These are phyloP conservation scores for Venturia aucupariae DNA, from an alignment of 2,329 filamentous ascomycete species.

Conservation along the genomic window DNA sequence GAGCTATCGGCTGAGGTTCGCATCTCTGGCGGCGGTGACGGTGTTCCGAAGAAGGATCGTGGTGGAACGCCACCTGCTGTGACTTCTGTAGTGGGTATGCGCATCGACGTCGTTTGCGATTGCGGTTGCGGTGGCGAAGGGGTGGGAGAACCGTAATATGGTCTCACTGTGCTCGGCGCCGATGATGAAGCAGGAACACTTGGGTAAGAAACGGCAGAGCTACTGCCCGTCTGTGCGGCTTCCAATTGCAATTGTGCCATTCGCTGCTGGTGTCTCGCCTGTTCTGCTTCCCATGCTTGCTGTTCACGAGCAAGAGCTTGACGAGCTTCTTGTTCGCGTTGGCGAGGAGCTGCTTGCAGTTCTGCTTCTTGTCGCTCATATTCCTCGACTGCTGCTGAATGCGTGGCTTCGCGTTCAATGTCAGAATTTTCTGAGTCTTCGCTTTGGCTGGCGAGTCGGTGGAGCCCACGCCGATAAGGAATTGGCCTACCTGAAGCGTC, in stretches of 20 bases:
- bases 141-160: not conserved
- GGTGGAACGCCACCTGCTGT: not conserved
- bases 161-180: not conserved
- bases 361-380: constrained; percentile 4
- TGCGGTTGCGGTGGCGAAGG: not conserved
- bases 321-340: not conserved
- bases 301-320: constrained; percentile 4
- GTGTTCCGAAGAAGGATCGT: constrained; percentile 3
- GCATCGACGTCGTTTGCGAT: not conserved
- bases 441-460: not conserved
- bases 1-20: not conserved
- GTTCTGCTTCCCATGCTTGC: constrained; percentile 2
- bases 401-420: constrained; percentile 10
- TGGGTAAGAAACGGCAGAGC: constrained; percentile 3
- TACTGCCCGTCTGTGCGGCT: not conserved
- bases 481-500: constrained; percentile 55
- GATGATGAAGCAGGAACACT: constrained; percentile 1
- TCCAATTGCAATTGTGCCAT: not conserved
- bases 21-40: not conserved
- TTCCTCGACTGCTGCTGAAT: not conserved
- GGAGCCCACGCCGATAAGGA: constrained; percentile 39
- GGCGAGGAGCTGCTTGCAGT: not conserved
- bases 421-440: constrained; percentile 10
- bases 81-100: not conserved
- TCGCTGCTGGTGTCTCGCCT: constrained; percentile 3